Percentiles rank a stretch among this genome's conserved stretches.
Evolutionary conservation across 2,329 filamentous ascomycete species (phyloP).

Genomic region (Ilyonectria robusta): DNA sequence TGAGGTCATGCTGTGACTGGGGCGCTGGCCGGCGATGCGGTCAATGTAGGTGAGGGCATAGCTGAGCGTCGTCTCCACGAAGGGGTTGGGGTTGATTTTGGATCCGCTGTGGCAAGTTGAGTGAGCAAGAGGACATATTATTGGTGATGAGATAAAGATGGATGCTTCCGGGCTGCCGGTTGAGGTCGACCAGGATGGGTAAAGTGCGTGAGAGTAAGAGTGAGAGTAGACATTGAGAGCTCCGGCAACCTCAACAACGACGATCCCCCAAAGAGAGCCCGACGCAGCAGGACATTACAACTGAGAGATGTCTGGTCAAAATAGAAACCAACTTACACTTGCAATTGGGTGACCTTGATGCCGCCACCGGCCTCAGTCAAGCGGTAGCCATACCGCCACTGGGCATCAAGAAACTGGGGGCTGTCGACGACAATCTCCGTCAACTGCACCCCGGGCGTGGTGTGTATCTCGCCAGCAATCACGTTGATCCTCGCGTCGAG

Average conservation of each 20-base stretch:
- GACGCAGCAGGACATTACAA: background rate
- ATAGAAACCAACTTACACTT: conserved; percentile 73
- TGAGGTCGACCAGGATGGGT: conserved; percentile 16
- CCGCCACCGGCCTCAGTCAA: conserved; percentile 80
- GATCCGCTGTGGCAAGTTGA: conserved; percentile 57
- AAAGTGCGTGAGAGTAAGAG: background rate
- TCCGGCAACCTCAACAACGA: conserved; percentile 2
- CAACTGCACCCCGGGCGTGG: conserved; percentile 74
- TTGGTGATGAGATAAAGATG: background rate
- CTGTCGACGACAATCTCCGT: conserved; percentile 88
- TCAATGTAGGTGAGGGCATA: conserved; percentile 89
- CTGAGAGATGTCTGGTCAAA: background rate
- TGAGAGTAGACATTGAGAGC: conserved; percentile 3
- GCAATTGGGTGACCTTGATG: conserved; percentile 83
- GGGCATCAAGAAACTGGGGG: conserved; percentile 89
- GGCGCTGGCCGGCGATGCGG: conserved; percentile 54
- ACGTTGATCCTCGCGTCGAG: conserved; percentile 78
- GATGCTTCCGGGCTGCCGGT: conserved; percentile 13
- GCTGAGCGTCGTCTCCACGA: conserved; percentile 91
- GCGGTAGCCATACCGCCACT: conserved; percentile 90
- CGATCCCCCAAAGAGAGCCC: background rate
- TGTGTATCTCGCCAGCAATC: conserved; percentile 69
- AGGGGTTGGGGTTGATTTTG: conserved; percentile 75
- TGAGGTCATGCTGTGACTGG: conserved; percentile 71
- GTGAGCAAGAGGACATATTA: conserved; percentile 33